Conservation (phyloP, 345 rosid genomes). For the Camelina neglecta region DNA sequence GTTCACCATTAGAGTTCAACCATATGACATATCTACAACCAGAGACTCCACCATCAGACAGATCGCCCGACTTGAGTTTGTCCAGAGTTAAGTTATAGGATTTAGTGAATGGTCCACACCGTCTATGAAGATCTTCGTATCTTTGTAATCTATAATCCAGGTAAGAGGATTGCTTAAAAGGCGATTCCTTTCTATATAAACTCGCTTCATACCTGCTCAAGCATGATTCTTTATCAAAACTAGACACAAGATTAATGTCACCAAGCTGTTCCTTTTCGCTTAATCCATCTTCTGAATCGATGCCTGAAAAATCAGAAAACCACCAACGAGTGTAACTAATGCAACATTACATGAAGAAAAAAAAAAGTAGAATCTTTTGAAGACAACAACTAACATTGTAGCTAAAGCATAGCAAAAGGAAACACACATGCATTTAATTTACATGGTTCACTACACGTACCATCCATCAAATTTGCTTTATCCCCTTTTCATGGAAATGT, state of each 20-base stretch:
- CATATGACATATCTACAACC: constrained; percentile 32
- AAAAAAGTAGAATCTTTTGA: not conserved
- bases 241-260: constrained; percentile 1
- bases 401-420: constrained; percentile 2
- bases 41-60: constrained; percentile 28
- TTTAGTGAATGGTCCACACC: constrained; percentile 42
- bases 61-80: constrained; percentile 31
- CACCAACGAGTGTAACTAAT: not conserved
- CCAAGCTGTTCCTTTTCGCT: constrained; percentile 5
- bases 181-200: constrained; percentile 36
- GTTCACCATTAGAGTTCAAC: constrained; percentile 16
- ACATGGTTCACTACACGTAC: not conserved
- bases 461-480: not conserved
- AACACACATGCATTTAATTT: not conserved
- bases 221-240: constrained; percentile 42
- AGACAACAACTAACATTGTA: constrained; percentile 14
- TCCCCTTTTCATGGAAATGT: too few relatives aligned
- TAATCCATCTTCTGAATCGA: constrained; percentile 11
- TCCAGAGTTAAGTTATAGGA: constrained; percentile 33
- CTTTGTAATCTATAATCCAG: constrained; percentile 37
- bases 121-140: constrained; percentile 46
- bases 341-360: not conserved
- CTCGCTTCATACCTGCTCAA: constrained; percentile 40
- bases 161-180: constrained; percentile 40
- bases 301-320: constrained; percentile 9